Percentiles rank a stretch among this genome's conserved stretches.
Conservation (phyloP, 78 protist genomes). For the Monosiga brevicollis region DNA sequence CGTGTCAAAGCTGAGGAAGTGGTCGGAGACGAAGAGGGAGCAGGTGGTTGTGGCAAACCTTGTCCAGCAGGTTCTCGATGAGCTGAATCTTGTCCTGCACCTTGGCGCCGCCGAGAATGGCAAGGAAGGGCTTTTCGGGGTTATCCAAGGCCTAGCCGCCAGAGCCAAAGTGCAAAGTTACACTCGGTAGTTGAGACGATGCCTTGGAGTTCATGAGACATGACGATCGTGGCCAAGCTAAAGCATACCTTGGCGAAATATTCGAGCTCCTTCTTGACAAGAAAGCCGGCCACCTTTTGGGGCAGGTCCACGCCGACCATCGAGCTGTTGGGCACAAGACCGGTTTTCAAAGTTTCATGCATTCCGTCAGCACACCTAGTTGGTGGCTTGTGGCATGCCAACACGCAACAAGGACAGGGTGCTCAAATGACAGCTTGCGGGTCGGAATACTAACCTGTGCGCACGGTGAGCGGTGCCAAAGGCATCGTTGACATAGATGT, state of each 20-base stretch:
- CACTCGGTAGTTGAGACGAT: no score
- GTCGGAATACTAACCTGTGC: conserved; percentile 49
- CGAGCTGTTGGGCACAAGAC: background rate
- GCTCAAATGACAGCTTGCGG: background rate
- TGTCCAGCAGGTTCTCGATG: conserved; percentile 83
- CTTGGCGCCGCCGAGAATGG: conserved; percentile 96
- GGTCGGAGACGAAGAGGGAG: no score
- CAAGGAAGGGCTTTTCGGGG: conserved; percentile 91
- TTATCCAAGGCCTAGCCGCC: conserved; percentile 43
- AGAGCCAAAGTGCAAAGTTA: no score
- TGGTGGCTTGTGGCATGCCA: no score
- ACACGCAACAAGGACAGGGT: background rate
- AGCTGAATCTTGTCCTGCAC: conserved; percentile 95
- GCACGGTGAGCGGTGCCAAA: conserved; percentile 99
- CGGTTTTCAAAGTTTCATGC: background rate
- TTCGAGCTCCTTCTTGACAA: conserved; percentile 90
- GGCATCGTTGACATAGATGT: conserved; percentile 95
- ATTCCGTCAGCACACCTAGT: no score
- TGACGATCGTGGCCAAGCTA: no score
- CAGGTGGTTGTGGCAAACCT: no score
- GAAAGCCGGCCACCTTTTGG: conserved; percentile 80
- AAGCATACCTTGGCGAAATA: conserved; percentile 69
- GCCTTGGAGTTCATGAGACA: no score
- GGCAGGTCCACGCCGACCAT: conserved; percentile 56
- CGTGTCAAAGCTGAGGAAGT: no score